A percentile compares a stretch with the other conserved stretches of the same genome.
Evolutionary conservation across 306 rosid genomes (phyloP).

Genomic region (Cucurbita argyrosperma): DNA sequence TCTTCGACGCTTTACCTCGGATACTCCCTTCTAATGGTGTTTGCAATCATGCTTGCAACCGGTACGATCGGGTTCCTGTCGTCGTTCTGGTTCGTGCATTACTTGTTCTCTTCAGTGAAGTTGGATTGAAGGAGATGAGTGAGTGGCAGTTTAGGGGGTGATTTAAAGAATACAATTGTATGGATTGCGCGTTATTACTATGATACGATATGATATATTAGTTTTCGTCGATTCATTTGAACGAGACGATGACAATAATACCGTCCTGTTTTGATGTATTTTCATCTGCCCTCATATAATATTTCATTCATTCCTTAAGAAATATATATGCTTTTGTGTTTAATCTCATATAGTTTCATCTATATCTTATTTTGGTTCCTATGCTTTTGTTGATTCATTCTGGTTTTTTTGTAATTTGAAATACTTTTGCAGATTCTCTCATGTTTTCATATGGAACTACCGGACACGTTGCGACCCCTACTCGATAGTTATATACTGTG

Average conservation of each 20-base stretch:
- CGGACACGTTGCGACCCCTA: too few relatives aligned
- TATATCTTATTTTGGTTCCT: too few relatives aligned
- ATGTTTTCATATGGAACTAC: too few relatives aligned
- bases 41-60: slow-evolving; percentile 57
- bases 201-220: slow-evolving; percentile 4
- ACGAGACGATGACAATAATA: slow-evolving; percentile 1
- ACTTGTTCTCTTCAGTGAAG: slow-evolving; percentile 61
- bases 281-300: not conserved
- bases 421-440: too few relatives aligned
- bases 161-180: slow-evolving; percentile 1
- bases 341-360: too few relatives aligned
- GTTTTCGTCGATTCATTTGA: slow-evolving; percentile 5
- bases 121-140: slow-evolving; percentile 26
- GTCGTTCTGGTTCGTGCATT: slow-evolving; percentile 65
- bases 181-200: not conserved
- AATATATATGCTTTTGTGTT: not conserved
- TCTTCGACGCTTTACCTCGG: slow-evolving; percentile 61
- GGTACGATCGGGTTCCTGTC: slow-evolving; percentile 67
- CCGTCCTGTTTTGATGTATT: not conserved
- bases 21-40: slow-evolving; percentile 53
- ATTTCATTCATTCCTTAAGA: not conserved
- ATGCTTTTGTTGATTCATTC: too few relatives aligned
- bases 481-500: too few relatives aligned
- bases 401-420: too few relatives aligned
- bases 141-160: slow-evolving; percentile 8